A percentile compares a stretch with the other conserved stretches of the same genome.
phyloP scores from a whole-genome alignment of 2,329 filamentous ascomycete genomes.

The Pseudogymnoascus sp. region DNA sequence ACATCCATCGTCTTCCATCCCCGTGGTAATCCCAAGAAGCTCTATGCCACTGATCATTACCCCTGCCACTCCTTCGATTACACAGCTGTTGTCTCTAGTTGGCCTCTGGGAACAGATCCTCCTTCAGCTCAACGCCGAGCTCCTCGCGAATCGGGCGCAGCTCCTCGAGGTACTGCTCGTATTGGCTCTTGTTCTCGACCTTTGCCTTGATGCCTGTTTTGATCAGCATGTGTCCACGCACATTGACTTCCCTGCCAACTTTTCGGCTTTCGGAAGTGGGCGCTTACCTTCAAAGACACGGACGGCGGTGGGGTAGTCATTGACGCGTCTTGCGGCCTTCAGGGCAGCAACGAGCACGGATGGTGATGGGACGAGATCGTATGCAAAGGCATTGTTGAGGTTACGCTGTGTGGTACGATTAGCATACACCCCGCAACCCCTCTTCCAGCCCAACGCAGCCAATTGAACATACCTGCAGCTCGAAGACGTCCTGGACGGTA shows the following conservation, averaged over 20 bases:
- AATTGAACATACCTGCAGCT: conserved; percentile 74
- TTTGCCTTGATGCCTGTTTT: conserved; percentile 87
- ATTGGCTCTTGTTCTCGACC: conserved; percentile 97
- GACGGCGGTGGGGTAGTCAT: conserved; percentile 97
- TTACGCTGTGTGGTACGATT: conserved; percentile 55
- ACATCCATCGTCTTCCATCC: not conserved
- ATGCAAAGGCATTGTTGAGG: conserved; percentile 99
- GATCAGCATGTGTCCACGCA: conserved; percentile 10
- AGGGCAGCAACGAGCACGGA: conserved; percentile 86
- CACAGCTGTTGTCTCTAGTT: conserved; percentile 20
- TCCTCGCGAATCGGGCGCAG: conserved; percentile 90
- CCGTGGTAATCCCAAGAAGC: not conserved
- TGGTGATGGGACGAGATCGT: conserved; percentile 95
- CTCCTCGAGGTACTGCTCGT: conserved; percentile 90
- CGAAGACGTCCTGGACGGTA: conserved; percentile 93
- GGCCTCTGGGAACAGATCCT: conserved; percentile 75
- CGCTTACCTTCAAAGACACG: conserved; percentile 91
- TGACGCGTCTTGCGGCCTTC: conserved; percentile 88
- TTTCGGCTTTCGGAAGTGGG: not conserved
- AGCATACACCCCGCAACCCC: conserved; percentile 10
- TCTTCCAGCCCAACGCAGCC: not conserved
- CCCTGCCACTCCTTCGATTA: not conserved
- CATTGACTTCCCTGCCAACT: not conserved
- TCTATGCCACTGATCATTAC: conserved; percentile 6
- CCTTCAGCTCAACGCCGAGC: conserved; percentile 83